Percentiles rank a stretch among this genome's conserved stretches.
Conservation (phyloP, 352 stramenopile species). For the Phytopythium montanum region DNA sequence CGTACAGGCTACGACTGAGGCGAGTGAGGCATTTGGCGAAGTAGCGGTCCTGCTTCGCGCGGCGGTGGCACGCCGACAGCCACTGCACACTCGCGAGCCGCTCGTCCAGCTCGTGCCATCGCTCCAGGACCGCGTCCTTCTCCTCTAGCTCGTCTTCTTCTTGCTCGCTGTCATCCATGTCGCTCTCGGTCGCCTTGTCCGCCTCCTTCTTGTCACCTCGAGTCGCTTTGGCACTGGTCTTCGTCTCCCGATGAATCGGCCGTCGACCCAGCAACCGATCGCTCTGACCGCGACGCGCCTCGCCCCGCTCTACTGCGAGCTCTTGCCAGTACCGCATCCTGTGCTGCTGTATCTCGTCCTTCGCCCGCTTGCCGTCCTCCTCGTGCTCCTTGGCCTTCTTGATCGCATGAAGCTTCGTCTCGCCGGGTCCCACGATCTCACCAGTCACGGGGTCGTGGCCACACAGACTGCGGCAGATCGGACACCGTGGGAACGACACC, state of each 20-base stretch:
- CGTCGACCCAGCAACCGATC: conserved; percentile 37
- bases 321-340: conserved; percentile 62
- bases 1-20: conserved; percentile 57
- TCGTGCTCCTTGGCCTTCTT: conserved; percentile 40
- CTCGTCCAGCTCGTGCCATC: conserved; percentile 21
- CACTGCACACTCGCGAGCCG: conserved; percentile 39
- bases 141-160: background rate
- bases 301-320: conserved; percentile 32
- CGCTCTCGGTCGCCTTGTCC: background rate
- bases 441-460: conserved; percentile 49
- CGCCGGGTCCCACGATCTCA: conserved; percentile 55
- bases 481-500: conserved; percentile 61
- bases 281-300: conserved; percentile 14
- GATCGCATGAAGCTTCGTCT: conserved; percentile 45
- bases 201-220: background rate
- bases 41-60: conserved; percentile 20
- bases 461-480: conserved; percentile 58
- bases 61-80: conserved; percentile 47
- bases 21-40: conserved; percentile 69
- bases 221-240: background rate
- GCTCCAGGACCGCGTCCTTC: conserved; percentile 10
- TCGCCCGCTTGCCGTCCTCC: conserved; percentile 36
- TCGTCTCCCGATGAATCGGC: background rate
- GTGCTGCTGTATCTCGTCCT: conserved; percentile 57
- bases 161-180: background rate